Conservation (phyloP, 2,329 filamentous ascomycete species). For the Fusarium xylarioides region DNA sequence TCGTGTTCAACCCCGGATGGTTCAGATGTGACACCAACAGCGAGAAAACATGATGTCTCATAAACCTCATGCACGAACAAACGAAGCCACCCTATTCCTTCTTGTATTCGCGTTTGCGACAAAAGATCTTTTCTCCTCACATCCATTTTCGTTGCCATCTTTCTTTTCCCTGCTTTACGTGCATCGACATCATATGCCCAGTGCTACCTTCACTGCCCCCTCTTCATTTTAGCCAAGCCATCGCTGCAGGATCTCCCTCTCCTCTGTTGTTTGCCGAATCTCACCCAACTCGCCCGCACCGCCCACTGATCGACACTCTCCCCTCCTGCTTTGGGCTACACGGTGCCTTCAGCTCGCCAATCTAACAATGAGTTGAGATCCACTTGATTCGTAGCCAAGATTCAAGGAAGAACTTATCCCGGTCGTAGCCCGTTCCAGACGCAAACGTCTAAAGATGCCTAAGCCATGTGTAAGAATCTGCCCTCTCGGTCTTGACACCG, state of each 20-base stretch:
- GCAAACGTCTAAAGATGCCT: not conserved
- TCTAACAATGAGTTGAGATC: slow-evolving; percentile 4
- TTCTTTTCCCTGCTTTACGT: not conserved
- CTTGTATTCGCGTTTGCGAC: not conserved
- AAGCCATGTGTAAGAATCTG: not conserved
- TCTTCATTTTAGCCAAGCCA: not conserved
- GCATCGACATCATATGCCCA: not conserved
- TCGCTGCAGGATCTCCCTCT: slow-evolving; percentile 26
- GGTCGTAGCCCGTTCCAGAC: not conserved
- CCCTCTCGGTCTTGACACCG: not conserved
- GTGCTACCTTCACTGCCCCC: no score
- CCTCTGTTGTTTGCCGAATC: not conserved
- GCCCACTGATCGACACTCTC: slow-evolving; percentile 10
- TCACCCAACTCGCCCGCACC: not conserved
- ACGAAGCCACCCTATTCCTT: not conserved
- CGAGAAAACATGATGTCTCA: slow-evolving; percentile 30
- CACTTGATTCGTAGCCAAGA: slow-evolving; percentile 1
- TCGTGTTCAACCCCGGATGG: slow-evolving; percentile 2
- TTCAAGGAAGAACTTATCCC: not conserved
- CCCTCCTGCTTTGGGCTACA: not conserved
- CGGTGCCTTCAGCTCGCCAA: slow-evolving; percentile 29
- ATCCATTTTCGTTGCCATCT: not conserved
- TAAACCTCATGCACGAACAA: no score
- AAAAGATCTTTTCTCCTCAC: slow-evolving; percentile 6
- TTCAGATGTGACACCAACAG: slow-evolving; percentile 5